Evolutionary conservation across 176 grass and related monocot species (phyloP), one percentile per base, ranked within the genome.

Genomic region (Phoenix dactylifera): DNA sequence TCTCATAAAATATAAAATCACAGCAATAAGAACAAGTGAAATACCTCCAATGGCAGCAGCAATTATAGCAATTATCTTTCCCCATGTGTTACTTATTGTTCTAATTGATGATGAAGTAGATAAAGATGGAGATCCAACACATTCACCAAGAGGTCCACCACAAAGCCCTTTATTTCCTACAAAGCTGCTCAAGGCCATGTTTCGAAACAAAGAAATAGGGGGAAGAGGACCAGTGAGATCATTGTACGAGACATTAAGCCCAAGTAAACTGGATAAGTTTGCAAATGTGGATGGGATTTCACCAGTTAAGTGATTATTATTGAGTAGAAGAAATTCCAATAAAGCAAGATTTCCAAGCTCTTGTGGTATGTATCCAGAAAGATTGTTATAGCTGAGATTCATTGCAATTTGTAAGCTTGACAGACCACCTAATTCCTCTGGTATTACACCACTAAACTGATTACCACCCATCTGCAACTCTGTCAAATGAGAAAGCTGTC

Each of bases 401-500:
- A 98, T 57, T 55, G 82, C 94, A 56, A 98, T 98, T 76, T 98
- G 94, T 73, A 98, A 66, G 59, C 88, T 98, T 29, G 94, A 92
- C 16, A 98, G 75, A 26, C 73, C 52, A 2, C 94, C 88, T 32
- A 98, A 65, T 58, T 93, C 94, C 76, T 83, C 83, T 6, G 94
- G 94, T 78, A 93, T 93, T 71, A 30, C 75, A 80, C 85, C 88
- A 18, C 74, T 81, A 30, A 98, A 93, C 20, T 69, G 77, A 75
- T 98, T 98, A 14, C 94, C 94, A 61, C 88, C 85, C 61, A 98
- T 89, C 76, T 98, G 94, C 54, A 98, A 75, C 28, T 81, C 94
- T 59, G 94, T 98, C 72, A 98, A 61, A 85, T 63, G 94, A 73
- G 88, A 74, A 56, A 98, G 76, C 18, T 86, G 78, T 49, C 88